Conservation (phyloP, 2,329 filamentous ascomycete species). For the Colletotrichum sp. region DNA sequence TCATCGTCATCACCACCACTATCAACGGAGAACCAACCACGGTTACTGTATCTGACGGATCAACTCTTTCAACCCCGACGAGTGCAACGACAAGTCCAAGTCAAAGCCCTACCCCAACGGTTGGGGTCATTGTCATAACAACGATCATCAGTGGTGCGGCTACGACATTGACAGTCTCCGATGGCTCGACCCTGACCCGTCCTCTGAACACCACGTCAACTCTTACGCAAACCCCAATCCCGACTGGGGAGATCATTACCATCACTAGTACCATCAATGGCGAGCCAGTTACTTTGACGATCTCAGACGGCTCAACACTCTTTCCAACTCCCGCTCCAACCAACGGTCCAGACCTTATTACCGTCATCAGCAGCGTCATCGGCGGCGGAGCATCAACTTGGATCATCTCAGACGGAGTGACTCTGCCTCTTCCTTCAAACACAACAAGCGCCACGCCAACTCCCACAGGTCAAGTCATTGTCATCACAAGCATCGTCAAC, state of each 20-base stretch:
- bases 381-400: background rate
- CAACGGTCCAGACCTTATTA: background rate
- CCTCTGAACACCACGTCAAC: background rate
- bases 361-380: background rate
- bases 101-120: background rate
- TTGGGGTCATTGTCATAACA: background rate
- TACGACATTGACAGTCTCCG: background rate
- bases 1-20: background rate
- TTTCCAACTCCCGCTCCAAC: background rate
- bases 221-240: background rate
- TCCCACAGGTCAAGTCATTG: background rate
- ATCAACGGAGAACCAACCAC: background rate
- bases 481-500: background rate
- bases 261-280: background rate
- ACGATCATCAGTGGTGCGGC: background rate
- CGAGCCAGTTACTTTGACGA: background rate
- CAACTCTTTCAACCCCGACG: background rate
- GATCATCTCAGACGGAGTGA: background rate
- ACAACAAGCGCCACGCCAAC: background rate
- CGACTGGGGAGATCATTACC: background rate
- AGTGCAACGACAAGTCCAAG: accelerated
- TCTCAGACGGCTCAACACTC: background rate
- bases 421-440: background rate
- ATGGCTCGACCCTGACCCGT: background rate
- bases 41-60: background rate